Percentiles rank a stretch among this genome's conserved stretches.
These are phyloP conservation scores for Trichomonas gallinae DNA, from an alignment of 208 protist species.

Conservation along the genomic window DNA sequence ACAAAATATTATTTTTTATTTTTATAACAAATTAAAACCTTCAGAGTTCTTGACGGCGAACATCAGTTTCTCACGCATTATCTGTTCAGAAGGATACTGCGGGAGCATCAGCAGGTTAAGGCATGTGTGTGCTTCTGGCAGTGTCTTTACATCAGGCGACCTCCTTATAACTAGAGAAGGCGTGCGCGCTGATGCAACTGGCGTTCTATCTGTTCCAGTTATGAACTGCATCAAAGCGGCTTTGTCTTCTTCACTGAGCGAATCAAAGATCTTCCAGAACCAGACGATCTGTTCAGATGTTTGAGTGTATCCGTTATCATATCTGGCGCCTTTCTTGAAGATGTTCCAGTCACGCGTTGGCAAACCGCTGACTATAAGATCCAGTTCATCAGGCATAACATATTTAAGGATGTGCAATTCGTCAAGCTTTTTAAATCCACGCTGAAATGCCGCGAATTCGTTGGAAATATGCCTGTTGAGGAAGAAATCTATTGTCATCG, in stretches of 20 bases:
- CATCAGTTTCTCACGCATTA: constrained; percentile 47
- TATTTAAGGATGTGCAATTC: neutral
- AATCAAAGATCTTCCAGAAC: constrained; percentile 50
- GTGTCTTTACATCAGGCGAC: constrained; percentile 27
- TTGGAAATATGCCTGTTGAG: constrained; percentile 37
- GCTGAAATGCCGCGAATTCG: constrained; percentile 38
- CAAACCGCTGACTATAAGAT: neutral
- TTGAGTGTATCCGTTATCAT: constrained; percentile 45
- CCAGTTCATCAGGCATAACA: neutral
- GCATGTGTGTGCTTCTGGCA: constrained; percentile 66
- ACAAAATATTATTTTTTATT: constrained; percentile 16
- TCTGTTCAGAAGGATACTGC: constrained; percentile 54
- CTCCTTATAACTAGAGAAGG: constrained; percentile 27
- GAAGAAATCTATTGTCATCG: constrained; percentile 24
- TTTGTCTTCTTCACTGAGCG: constrained; percentile 43
- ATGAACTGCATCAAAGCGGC: constrained; percentile 45
- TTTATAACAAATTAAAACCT: constrained; percentile 40
- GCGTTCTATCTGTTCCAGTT: constrained; percentile 39
- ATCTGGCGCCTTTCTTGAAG: neutral
- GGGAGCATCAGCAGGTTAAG: constrained; percentile 64
- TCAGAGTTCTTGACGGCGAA: constrained; percentile 37
- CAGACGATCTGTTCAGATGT: constrained; percentile 26
- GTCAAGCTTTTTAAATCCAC: neutral
- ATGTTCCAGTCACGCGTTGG: neutral
- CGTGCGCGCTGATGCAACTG: neutral